A percentile compares a stretch with the other conserved stretches of the same genome.
phyloP scores from a whole-genome alignment of 2,329 filamentous ascomycete species.

The Beauveria sp. region DNA sequence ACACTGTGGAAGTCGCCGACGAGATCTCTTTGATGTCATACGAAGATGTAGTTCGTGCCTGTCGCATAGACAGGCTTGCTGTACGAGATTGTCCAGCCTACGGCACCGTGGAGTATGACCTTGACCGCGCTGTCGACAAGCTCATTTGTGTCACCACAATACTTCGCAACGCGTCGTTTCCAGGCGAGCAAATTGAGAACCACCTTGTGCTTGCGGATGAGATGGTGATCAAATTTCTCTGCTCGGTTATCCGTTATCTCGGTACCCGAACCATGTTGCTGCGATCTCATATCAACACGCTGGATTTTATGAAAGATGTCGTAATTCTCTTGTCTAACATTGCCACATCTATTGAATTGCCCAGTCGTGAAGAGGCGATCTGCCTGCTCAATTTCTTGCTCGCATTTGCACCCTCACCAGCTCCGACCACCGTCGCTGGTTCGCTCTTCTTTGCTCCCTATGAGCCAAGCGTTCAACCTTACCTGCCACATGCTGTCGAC shows the following conservation, averaged over 20 bases:
- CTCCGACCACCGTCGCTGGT: constrained; percentile 49
- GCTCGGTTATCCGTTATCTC: constrained; percentile 74
- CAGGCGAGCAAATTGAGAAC: constrained; percentile 55
- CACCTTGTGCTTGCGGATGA: constrained; percentile 68
- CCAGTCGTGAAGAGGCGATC: constrained; percentile 78
- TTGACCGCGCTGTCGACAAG: constrained; percentile 79
- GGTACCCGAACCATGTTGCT: constrained; percentile 85
- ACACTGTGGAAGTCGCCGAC: constrained; percentile 78
- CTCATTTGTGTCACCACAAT: constrained; percentile 89
- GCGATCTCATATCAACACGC: constrained; percentile 71
- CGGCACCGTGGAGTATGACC: constrained; percentile 69
- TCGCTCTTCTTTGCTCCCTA: constrained; percentile 72
- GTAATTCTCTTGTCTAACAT: constrained; percentile 87
- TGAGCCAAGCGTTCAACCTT: constrained; percentile 73
- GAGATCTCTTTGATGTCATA: constrained; percentile 77
- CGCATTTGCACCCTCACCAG: constrained; percentile 76
- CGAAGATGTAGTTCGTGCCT: constrained; percentile 78
- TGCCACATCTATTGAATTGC: constrained; percentile 69
- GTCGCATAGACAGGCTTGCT: constrained; percentile 62
- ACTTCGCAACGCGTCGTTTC: constrained; percentile 84
- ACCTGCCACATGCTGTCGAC: constrained; percentile 84
- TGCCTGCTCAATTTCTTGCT: constrained; percentile 84
- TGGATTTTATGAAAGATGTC: constrained; percentile 96
- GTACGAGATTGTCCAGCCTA: constrained; percentile 67
- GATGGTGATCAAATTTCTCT: constrained; percentile 73